phyloP scores from a whole-genome alignment of 768 basidiomycete species.

The Guyanaporus albipodus region DNA sequence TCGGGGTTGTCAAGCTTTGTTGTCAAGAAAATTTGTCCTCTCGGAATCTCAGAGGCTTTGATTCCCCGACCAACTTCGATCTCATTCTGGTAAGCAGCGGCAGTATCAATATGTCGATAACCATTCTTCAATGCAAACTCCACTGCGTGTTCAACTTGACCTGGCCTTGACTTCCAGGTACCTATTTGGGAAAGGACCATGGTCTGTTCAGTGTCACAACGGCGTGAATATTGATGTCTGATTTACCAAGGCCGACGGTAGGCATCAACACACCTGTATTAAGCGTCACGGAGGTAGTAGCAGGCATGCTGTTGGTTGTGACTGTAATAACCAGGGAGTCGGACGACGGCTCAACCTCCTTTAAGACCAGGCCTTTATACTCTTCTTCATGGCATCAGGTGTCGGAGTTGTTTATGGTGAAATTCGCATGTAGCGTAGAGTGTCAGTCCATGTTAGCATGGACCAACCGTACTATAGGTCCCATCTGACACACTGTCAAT shows the following conservation, averaged over 20 bases:
- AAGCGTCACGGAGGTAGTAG: conserved; percentile 49
- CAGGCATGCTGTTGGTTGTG: conserved; percentile 41
- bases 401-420: conserved; percentile 4
- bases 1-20: conserved; percentile 66
- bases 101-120: conserved; percentile 72
- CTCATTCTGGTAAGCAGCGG: conserved; percentile 70
- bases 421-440: conserved; percentile 1
- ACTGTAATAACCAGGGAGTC: neutral
- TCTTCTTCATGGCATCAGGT: neutral
- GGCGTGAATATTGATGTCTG: neutral
- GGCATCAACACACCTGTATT: conserved; percentile 80
- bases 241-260: conserved; percentile 60
- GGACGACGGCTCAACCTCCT: neutral
- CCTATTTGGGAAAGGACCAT: conserved; percentile 36
- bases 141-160: conserved; percentile 70
- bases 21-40: conserved; percentile 76
- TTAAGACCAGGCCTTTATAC: conserved; percentile 3
- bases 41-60: conserved; percentile 63
- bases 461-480: neutral
- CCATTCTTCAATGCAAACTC: conserved; percentile 68
- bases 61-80: conserved; percentile 80
- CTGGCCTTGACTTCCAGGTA: conserved; percentile 76
- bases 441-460: too few species aligned
- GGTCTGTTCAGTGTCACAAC: neutral
- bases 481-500: conserved; percentile 1